These are phyloP conservation scores for Lichina pygmaea DNA, from an alignment of 495 filamentous ascomycete species.

Conservation along the genomic window DNA sequence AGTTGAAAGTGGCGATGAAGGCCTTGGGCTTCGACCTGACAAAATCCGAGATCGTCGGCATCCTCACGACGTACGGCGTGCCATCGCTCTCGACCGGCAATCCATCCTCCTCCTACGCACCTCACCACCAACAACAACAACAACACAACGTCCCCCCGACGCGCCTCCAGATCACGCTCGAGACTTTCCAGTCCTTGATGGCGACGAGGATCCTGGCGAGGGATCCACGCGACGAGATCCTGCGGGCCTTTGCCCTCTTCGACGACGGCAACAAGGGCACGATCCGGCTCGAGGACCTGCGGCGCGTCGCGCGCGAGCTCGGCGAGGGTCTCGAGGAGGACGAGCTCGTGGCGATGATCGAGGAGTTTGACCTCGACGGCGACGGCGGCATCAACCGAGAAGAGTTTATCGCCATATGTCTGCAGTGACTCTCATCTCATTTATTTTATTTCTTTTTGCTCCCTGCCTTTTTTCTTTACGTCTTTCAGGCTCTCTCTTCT, in stretches of 20 bases:
- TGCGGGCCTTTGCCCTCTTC: slow-evolving; percentile 77
- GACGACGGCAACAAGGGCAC: slow-evolving; percentile 55
- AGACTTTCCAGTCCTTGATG: slow-evolving; percentile 52
- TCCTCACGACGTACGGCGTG: slow-evolving; percentile 48
- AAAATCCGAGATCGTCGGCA: slow-evolving; percentile 51
- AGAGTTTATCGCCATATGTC: slow-evolving; percentile 66
- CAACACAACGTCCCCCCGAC: slow-evolving; percentile 12
- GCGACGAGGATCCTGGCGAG: slow-evolving; percentile 52
- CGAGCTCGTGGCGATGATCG: slow-evolving; percentile 84
- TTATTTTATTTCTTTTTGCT: neutral
- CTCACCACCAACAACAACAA: slow-evolving; percentile 8
- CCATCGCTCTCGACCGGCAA: slow-evolving; percentile 19
- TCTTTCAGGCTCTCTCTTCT: neutral
- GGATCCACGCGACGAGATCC: slow-evolving; percentile 75
- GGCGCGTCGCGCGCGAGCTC: slow-evolving; percentile 68
- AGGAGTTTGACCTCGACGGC: slow-evolving; percentile 90
- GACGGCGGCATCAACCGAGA: slow-evolving; percentile 74
- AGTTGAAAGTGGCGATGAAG: slow-evolving; percentile 92
- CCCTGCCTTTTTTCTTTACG: neutral
- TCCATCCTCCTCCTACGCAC: slow-evolving; percentile 8
- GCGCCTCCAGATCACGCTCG: slow-evolving; percentile 40
- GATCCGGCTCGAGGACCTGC: slow-evolving; percentile 64
- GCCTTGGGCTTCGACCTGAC: slow-evolving; percentile 80
- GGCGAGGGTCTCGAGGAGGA: slow-evolving; percentile 81
- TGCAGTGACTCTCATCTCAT: slow-evolving; percentile 1